Conservation (phyloP, 805 yeast species). For the Sugiyamaella qingdaonensis region DNA sequence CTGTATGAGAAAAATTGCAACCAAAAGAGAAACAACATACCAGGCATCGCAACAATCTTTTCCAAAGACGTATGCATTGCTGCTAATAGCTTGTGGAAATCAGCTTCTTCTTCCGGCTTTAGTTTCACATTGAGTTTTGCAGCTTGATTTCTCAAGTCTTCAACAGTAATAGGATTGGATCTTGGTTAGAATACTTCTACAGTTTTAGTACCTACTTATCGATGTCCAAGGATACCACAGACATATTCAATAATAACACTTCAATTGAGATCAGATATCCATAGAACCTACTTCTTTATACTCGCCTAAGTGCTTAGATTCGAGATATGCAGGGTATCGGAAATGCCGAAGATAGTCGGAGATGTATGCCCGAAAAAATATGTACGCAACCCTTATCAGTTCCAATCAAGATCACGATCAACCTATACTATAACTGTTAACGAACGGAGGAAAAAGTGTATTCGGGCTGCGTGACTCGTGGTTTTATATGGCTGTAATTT, state of each 20-base stretch:
- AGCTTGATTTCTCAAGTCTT: constrained; percentile 3
- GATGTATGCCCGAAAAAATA: too few species aligned
- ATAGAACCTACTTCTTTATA: too few species aligned
- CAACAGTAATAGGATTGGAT: constrained; percentile 5
- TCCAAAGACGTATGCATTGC: constrained; percentile 10
- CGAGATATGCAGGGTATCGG: too few species aligned
- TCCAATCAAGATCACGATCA: too few species aligned
- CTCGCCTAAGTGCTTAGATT: too few species aligned
- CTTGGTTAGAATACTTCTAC: not conserved
- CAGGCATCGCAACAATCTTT: constrained; percentile 7
- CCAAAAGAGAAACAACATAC: not conserved
- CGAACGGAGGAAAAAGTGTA: too few species aligned
- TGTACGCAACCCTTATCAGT: too few species aligned
- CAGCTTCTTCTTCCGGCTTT: constrained; percentile 5
- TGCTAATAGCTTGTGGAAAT: constrained; percentile 9
- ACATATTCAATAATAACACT: constrained; percentile 2
- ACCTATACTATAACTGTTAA: too few species aligned
- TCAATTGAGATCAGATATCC: too few species aligned
- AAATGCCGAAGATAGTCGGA: too few species aligned
- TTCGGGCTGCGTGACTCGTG: too few species aligned
- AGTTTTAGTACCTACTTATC: not conserved
- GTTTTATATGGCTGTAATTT: too few species aligned
- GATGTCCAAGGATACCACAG: constrained; percentile 12
- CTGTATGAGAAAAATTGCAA: constrained; percentile 11
- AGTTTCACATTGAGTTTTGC: constrained; percentile 7